Evolutionary conservation across 805 yeast species (phyloP).

Genomic region (Cephaloascus fragrans): DNA sequence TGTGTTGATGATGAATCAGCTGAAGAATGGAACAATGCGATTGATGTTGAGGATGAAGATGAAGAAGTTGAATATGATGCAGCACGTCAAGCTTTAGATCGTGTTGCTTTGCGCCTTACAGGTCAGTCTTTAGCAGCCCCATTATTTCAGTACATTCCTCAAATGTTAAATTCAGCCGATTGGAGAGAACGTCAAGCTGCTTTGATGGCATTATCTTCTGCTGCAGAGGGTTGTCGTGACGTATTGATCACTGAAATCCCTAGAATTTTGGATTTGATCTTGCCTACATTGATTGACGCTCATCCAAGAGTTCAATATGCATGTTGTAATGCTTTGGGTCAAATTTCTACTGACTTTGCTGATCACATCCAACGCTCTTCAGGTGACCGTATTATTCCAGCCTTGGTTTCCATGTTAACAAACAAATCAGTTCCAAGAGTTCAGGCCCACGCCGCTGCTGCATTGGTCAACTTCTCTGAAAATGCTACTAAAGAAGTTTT

Average conservation of each 20-base stretch:
- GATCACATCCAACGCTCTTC: slow-evolving; percentile 76
- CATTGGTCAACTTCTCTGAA: slow-evolving; percentile 90
- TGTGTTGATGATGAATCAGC: slow-evolving; percentile 82
- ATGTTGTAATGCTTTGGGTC: slow-evolving; percentile 94
- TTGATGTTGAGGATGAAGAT: slow-evolving; percentile 66
- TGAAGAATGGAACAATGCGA: slow-evolving; percentile 77
- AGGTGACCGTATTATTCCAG: slow-evolving; percentile 76
- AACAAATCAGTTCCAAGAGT: slow-evolving; percentile 77
- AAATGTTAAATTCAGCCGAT: slow-evolving; percentile 61
- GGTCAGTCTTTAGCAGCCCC: slow-evolving; percentile 82
- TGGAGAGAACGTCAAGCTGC: slow-evolving; percentile 98
- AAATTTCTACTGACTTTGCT: slow-evolving; percentile 93
- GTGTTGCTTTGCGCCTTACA: slow-evolving; percentile 75
- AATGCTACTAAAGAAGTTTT: slow-evolving; percentile 78
- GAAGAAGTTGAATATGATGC: slow-evolving; percentile 83
- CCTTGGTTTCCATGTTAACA: slow-evolving; percentile 72
- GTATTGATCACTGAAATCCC: slow-evolving; percentile 76
- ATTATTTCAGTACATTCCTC: slow-evolving; percentile 76
- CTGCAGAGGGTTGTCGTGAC: slow-evolving; percentile 95
- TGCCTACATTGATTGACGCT: slow-evolving; percentile 76
- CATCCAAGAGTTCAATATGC: slow-evolving; percentile 97
- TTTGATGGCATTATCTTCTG: slow-evolving; percentile 90
- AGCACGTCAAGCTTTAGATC: slow-evolving; percentile 90
- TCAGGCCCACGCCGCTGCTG: slow-evolving; percentile 98
- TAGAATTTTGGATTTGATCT: slow-evolving; percentile 69